phyloP scores from a whole-genome alignment of 441 rosid species.

The Eruca vesicaria region DNA sequence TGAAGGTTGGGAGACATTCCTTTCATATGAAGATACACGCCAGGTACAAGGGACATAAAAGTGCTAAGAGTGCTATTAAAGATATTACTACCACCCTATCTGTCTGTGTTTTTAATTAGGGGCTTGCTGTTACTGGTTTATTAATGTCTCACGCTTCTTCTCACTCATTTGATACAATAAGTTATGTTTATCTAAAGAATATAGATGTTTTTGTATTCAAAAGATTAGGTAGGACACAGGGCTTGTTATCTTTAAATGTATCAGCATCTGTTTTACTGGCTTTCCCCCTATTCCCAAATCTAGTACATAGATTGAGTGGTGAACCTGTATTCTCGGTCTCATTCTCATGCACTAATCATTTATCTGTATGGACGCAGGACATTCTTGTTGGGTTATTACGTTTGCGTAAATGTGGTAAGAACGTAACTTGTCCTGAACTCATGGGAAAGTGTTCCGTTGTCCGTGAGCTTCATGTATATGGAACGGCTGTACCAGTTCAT shows the following conservation, averaged over 20 bases:
- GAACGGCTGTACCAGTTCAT: slow-evolving; percentile 99
- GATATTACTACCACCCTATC: background rate
- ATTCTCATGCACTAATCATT: background rate
- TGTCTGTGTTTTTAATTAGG: background rate
- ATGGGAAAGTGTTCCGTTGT: slow-evolving; percentile 87
- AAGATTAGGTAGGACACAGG: background rate
- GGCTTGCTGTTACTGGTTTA: background rate
- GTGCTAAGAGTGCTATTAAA: background rate
- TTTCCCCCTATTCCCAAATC: too few relatives aligned
- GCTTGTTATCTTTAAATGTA: background rate
- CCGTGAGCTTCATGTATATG: slow-evolving; percentile 98
- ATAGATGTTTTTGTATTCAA: background rate
- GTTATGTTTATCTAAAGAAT: slow-evolving; percentile 5
- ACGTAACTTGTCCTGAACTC: slow-evolving; percentile 90
- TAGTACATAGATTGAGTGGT: background rate
- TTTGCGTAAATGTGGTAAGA: slow-evolving; percentile 84
- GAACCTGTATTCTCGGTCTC: background rate
- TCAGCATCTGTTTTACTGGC: background rate
- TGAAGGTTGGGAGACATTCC: slow-evolving; percentile 98
- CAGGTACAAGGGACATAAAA: slow-evolving; percentile 56
- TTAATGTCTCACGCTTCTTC: background rate
- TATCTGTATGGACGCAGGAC: slow-evolving; percentile 54
- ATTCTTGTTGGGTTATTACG: slow-evolving; percentile 96
- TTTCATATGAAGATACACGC: slow-evolving; percentile 90
- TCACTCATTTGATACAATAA: background rate